These are phyloP conservation scores for Thuidium tamariscinum DNA, from an alignment of 225 moss, liverwort and hornwort species.

Conservation along the genomic window DNA sequence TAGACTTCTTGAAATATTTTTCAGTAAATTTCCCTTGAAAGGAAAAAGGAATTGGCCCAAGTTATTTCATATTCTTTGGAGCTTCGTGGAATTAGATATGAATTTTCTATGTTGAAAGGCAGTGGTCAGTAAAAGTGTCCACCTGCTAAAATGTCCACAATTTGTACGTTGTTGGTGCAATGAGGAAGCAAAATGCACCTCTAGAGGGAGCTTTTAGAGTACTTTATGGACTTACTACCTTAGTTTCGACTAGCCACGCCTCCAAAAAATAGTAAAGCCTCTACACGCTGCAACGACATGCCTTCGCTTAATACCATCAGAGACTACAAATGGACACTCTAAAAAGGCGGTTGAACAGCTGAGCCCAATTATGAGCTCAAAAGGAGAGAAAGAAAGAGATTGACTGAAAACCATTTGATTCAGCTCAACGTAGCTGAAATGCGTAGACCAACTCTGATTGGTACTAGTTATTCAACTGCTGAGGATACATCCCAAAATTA, in stretches of 20 bases:
- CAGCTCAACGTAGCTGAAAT: background rate
- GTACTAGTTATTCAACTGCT: background rate
- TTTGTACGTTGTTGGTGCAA: too few relatives aligned
- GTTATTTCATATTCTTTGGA: background rate
- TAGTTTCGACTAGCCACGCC: too few relatives aligned
- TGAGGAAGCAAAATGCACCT: too few relatives aligned
- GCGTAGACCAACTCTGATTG: background rate
- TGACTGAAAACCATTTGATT: background rate
- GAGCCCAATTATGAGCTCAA: background rate
- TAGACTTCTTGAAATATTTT: background rate
- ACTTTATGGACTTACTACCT: background rate
- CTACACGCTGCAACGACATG: background rate
- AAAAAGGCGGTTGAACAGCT: background rate
- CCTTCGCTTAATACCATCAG: background rate
- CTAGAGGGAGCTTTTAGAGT: background rate
- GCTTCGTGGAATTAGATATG: background rate
- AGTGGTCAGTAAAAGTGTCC: background rate
- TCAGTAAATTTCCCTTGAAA: background rate
- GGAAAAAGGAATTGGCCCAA: background rate
- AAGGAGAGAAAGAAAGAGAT: background rate
- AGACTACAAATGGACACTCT: background rate
- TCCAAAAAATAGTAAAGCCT: background rate
- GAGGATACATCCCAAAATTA: background rate
- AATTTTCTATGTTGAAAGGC: background rate
- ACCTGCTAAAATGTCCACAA: background rate